A percentile compares a stretch with the other conserved stretches of the same genome.
These are phyloP conservation scores for Ceratocystis lukuohia DNA, from an alignment of 2,329 filamentous ascomycete genomes.

Conservation along the genomic window DNA sequence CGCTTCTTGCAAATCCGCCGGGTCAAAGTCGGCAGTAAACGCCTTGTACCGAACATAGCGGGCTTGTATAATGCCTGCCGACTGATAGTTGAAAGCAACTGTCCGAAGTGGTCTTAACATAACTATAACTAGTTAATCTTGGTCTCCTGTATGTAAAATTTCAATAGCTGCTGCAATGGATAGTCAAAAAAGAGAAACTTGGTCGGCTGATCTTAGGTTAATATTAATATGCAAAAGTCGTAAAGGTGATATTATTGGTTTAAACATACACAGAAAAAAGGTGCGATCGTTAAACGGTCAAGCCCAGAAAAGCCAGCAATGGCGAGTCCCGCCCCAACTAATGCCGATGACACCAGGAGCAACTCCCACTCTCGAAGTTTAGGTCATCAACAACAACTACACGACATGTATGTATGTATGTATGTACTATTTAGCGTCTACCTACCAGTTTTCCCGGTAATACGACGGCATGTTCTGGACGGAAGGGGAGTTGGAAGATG, in stretches of 20 bases:
- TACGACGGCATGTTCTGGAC: no score
- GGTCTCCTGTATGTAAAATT: neutral
- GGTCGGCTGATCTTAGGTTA: neutral
- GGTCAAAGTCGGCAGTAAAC: conserved; percentile 37
- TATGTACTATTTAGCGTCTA: no score
- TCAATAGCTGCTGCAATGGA: neutral
- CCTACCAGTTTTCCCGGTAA: no score
- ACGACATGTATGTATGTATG: no score
- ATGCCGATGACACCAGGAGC: no score
- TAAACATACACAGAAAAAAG: no score
- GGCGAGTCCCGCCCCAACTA: no score
- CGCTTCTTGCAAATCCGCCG: conserved; percentile 37
- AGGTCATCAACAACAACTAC: no score
- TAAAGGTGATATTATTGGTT: neutral
- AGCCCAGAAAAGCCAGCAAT: no score
- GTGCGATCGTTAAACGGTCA: no score
- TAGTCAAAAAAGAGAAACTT: neutral
- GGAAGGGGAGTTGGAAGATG: no score
- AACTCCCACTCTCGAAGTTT: no score
- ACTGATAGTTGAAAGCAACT: conserved; percentile 19
- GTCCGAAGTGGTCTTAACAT: neutral
- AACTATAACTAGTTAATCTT: conserved; percentile 8
- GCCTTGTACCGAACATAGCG: conserved; percentile 33
- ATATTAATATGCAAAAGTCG: neutral
- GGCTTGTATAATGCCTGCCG: conserved; percentile 24